Evolutionary conservation across 805 yeast genomes (phyloP), one percentile per base, ranked within the genome.

Genomic region (Saccharomyces jurei): DNA sequence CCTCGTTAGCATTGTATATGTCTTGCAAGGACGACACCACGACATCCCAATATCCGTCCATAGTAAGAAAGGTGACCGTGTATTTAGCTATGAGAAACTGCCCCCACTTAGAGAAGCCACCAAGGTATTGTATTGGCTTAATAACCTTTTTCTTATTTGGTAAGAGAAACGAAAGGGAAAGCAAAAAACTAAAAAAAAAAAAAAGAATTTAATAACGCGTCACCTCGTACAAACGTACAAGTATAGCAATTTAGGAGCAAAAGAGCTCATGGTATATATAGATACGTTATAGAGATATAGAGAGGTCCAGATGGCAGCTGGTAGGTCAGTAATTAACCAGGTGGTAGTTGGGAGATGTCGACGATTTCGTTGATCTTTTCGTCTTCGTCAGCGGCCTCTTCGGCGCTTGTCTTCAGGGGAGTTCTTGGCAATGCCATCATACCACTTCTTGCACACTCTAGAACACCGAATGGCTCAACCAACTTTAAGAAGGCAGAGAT

Each of bases 351-450:
- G 53, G 92, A 80, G 60, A 86, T 86, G 71, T 92, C 98, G 57
- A 90, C 96, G 61, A 83, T 81, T 54, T 86, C 88, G 54, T 76
- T 72, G 28, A 68, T 66, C 57, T 65, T 61, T 26, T 82, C 75
- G 26, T 77, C 76, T 36, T 84, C 87, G 56, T 81, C 83, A 58
- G 75, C 75, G 9, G 79, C 86, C 29, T 78, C 82, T 25, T 75
- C 79, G 21, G 74, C 79, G 47, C 70, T 74, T 41, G 67, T 65
- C 59, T 84, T 88, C 62, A 90, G 74, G 47, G 96, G 97, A 50
- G 98, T 89, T 80, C 97, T 85, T 67, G 98, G 95, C 65, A 94
- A 80, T 9, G 98, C 99, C 92, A 94, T 90, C 95, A 92, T 89
- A 75, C 99, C 99, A 27, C 96, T 86, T 75, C 99, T 83, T 48